Percentiles rank a stretch among this genome's conserved stretches.
Evolutionary conservation across 257 asterid species (phyloP).

Genomic region (Solanum gracilifrons): DNA sequence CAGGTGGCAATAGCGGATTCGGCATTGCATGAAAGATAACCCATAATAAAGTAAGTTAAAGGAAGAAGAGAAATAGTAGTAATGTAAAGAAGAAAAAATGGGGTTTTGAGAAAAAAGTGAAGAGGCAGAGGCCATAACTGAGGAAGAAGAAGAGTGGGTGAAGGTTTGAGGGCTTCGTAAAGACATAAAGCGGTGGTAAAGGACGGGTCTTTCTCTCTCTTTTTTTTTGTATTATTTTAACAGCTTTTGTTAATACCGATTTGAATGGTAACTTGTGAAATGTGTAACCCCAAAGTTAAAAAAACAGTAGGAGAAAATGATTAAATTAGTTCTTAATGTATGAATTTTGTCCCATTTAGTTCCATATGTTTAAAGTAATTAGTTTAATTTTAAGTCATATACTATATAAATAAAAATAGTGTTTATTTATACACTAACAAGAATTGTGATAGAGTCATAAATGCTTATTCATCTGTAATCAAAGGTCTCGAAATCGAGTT

Average conservation of each 20-base stretch:
- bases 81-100: neutral
- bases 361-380: neutral
- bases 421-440: no score
- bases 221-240: neutral
- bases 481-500: rapidly evolving
- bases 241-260: slow-evolving; percentile 15
- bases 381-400: neutral
- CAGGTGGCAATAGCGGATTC: slow-evolving; percentile 64
- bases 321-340: neutral
- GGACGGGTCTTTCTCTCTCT: neutral
- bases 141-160: slow-evolving; percentile 6
- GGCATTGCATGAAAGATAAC: slow-evolving; percentile 58
- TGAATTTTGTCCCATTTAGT: neutral
- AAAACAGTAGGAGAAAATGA: neutral
- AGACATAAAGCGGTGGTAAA: slow-evolving; percentile 19
- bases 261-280: neutral
- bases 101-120: neutral
- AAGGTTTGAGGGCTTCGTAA: slow-evolving; percentile 6
- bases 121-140: slow-evolving; percentile 27
- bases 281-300: neutral
- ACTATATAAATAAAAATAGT: neutral
- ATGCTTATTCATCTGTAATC: no score
- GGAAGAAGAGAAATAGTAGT: neutral
- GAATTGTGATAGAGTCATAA: rapidly evolving
- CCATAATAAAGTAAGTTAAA: slow-evolving; percentile 36